phyloP scores from a whole-genome alignment of 257 asterid genomes.

The Ligustrum vulgare region DNA sequence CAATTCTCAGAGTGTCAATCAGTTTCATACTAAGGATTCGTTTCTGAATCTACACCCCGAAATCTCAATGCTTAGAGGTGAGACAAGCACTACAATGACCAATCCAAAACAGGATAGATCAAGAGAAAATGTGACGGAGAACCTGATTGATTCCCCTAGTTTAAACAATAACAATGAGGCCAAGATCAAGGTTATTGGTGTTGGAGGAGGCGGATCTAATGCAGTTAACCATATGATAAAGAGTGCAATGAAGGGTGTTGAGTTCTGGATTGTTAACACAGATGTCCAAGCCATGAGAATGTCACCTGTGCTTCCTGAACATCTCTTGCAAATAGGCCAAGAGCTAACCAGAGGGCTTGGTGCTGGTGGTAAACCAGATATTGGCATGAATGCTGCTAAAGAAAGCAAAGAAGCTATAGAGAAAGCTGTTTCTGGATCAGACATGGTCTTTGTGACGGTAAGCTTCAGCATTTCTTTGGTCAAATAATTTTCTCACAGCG shows the following conservation, averaged over 20 bases:
- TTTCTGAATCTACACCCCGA: constrained; percentile 52
- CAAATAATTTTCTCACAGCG: neutral
- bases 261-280: constrained; percentile 62
- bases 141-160: constrained; percentile 29
- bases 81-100: constrained; percentile 27
- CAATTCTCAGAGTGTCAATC: constrained; percentile 37
- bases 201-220: constrained; percentile 63
- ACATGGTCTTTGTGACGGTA: constrained; percentile 61
- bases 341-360: constrained; percentile 53
- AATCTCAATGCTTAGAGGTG: constrained; percentile 54
- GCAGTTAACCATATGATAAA: constrained; percentile 60
- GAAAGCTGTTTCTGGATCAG: constrained; percentile 50
- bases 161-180: constrained; percentile 45
- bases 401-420: constrained; percentile 55
- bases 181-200: constrained; percentile 53
- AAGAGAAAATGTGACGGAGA: constrained; percentile 41
- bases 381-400: constrained; percentile 55
- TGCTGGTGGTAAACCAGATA: constrained; percentile 61
- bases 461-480: constrained; percentile 15
- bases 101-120: constrained; percentile 39
- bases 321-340: constrained; percentile 47
- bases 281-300: constrained; percentile 57
- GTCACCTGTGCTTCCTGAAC: constrained; percentile 46
- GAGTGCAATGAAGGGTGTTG: constrained; percentile 55
- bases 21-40: constrained; percentile 39